Base-by-base conservation (phyloP, 2,329 filamentous ascomycete species). In the Colletotrichum neosansevieriae region DNA sequence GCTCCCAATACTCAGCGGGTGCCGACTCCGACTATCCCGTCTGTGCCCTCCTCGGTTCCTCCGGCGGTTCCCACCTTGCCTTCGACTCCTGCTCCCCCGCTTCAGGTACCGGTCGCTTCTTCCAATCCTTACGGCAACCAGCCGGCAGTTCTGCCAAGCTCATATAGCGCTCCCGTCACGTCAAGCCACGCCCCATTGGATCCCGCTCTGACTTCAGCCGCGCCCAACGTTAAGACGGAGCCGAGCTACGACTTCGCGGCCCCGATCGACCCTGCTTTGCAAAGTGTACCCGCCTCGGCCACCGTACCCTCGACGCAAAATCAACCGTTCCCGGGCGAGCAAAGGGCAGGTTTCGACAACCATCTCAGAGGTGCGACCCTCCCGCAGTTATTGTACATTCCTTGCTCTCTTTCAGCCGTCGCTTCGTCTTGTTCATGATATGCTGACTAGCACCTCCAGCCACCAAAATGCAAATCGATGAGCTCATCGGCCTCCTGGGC, bases 381-480 rank as follows among this genome's bases (percentile, higher is more conserved):
- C 80, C 74, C 54, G 44, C 65, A 65, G 63, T 68, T 63, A 68
- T 68, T 68, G 65, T 68, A 68, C 65, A 68, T 64, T 61, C 65
- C 65, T 68, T 64, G 54, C 81, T 73, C 72, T 73, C 78, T 73
- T 79, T 79, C 74, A 65, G 65, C 65, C 29, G 53, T 68, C 24
- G 54, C 54, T 63, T 60, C 72, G 69, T 71, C 73, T 66, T 71
- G n/a, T 71, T 67, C 73, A 70, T 76, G 71, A 73, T 73, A 75
- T 74, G 77, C 84, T 88, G 78, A 87, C 81, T 75, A 75, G 75
- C 74, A 38, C 9, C 36, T 78, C 71, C 78, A 88, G 87, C 85
- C 77, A 88, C 86, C 80, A 89, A 86, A 76, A 90, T 94, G 79
- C 89, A 87, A 75, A 89, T 96, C 75, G 88, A 91, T 77, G 91